These are phyloP conservation scores for Pelargonium cotyledonis DNA, from an alignment of 441 rosid species.

Conservation along the genomic window DNA sequence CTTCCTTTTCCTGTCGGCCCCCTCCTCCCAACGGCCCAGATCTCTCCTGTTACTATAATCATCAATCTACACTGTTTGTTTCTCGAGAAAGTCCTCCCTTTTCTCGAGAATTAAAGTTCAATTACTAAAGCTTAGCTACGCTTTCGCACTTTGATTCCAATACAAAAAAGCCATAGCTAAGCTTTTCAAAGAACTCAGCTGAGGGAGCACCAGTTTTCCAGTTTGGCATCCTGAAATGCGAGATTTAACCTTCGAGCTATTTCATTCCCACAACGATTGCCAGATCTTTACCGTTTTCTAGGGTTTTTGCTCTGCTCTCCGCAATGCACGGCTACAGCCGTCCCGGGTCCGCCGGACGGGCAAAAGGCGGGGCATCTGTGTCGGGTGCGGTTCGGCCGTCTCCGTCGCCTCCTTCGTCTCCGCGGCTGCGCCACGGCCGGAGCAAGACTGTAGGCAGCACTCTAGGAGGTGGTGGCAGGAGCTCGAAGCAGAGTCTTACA, in stretches of 20 bases:
- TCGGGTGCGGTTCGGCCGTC: no score
- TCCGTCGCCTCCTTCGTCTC: slow-evolving; percentile 77
- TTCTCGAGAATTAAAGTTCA: background rate
- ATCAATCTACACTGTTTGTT: background rate
- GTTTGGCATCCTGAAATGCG: background rate
- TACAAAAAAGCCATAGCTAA: no score
- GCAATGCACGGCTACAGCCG: slow-evolving; percentile 89
- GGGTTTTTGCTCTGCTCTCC: background rate
- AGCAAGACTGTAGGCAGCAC: slow-evolving; percentile 28
- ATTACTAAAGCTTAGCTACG: no score
- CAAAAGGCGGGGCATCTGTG: slow-evolving; percentile 24
- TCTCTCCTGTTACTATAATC: background rate
- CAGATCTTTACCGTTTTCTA: slow-evolving; percentile 6
- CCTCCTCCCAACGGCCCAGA: background rate
- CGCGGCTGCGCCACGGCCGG: slow-evolving; percentile 58
- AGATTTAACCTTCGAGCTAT: background rate
- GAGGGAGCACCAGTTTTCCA: background rate
- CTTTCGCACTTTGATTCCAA: no score
- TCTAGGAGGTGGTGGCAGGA: slow-evolving; percentile 21
- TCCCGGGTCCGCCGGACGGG: slow-evolving; percentile 41
- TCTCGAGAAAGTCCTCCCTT: background rate
- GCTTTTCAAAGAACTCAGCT: no score
- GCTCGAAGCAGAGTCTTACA: slow-evolving; percentile 38
- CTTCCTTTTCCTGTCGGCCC: background rate
- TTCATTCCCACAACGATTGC: background rate